phyloP scores from a whole-genome alignment of 2,329 filamentous ascomycete species.

The Didymella lethalis region DNA sequence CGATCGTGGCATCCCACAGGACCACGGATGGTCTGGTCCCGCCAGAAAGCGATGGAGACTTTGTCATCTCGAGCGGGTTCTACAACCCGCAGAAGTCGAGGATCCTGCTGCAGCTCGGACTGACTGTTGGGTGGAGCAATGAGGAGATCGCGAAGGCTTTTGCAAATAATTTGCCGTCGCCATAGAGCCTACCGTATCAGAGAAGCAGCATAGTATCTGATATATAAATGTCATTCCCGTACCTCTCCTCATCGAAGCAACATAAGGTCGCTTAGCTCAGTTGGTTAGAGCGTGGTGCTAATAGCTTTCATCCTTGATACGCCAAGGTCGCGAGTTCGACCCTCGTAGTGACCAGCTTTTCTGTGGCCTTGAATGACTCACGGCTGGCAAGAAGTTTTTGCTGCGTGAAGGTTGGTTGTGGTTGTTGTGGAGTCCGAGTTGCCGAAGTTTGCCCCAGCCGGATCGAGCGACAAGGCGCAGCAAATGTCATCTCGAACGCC shows the following conservation, averaged over 20 bases:
- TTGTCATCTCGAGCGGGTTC: slow-evolving; percentile 58
- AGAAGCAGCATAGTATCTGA: background rate
- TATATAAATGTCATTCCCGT: background rate
- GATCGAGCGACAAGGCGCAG: slow-evolving; percentile 11
- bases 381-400: background rate
- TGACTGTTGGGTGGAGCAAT: slow-evolving; percentile 43
- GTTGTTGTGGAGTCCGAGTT: background rate
- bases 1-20: slow-evolving; percentile 62
- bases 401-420: background rate
- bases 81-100: slow-evolving; percentile 65
- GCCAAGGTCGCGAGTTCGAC: slow-evolving; percentile 28
- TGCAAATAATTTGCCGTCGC: slow-evolving; percentile 39
- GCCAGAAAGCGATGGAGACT: slow-evolving; percentile 29
- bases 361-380: background rate
- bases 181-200: background rate
- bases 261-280: slow-evolving; percentile 24
- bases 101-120: slow-evolving; percentile 57
- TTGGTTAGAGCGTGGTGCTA: slow-evolving; percentile 30
- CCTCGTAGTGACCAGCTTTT: slow-evolving; percentile 25
- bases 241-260: background rate
- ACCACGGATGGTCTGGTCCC: slow-evolving; percentile 64
- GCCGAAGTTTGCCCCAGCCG: slow-evolving; percentile 6
- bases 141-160: slow-evolving; percentile 57
- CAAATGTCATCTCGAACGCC: background rate
- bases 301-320: slow-evolving; percentile 22